Evolutionary conservation across 2,329 filamentous ascomycete genomes (phyloP).

Genomic region (Fusarium redolens): DNA sequence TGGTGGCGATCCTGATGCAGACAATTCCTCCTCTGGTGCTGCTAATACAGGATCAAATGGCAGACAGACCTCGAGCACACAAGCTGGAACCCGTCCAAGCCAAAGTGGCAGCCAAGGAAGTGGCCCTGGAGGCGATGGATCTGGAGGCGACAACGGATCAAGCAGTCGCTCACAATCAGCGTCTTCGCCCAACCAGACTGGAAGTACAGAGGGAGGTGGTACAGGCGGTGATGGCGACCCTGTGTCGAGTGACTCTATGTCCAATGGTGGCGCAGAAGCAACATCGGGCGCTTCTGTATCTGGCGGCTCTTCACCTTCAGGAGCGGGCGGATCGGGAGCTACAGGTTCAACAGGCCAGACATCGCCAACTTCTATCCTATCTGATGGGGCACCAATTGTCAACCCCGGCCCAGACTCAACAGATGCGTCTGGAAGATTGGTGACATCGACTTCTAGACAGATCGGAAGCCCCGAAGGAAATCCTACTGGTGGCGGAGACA

Average conservation of each 20-base stretch:
- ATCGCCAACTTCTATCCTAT: not conserved
- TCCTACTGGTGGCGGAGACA: not conserved
- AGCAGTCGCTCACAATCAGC: not conserved
- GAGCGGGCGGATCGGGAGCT: not conserved
- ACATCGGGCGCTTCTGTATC: not conserved
- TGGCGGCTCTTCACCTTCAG: not conserved
- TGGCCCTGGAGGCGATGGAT: not conserved
- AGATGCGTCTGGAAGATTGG: not conserved
- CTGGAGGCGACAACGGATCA: not conserved
- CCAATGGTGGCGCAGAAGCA: not conserved
- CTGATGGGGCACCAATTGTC: constrained; percentile 1
- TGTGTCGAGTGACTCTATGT: not conserved
- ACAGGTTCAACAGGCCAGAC: not conserved
- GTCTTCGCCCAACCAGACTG: not conserved
- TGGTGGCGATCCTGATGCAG: not conserved
- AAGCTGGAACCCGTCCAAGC: not conserved
- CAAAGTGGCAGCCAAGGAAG: not conserved
- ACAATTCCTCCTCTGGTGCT: not conserved
- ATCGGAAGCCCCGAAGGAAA: not conserved
- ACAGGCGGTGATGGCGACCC: not conserved
- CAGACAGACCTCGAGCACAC: not conserved
- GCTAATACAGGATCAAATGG: not conserved
- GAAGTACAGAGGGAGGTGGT: not conserved
- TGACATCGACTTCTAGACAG: not conserved
- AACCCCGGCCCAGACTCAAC: not conserved